Evolutionary conservation across 106 monocot genomes (phyloP), one percentile per base, ranked within the genome.

Genomic region (Platanthera zijinensis): DNA sequence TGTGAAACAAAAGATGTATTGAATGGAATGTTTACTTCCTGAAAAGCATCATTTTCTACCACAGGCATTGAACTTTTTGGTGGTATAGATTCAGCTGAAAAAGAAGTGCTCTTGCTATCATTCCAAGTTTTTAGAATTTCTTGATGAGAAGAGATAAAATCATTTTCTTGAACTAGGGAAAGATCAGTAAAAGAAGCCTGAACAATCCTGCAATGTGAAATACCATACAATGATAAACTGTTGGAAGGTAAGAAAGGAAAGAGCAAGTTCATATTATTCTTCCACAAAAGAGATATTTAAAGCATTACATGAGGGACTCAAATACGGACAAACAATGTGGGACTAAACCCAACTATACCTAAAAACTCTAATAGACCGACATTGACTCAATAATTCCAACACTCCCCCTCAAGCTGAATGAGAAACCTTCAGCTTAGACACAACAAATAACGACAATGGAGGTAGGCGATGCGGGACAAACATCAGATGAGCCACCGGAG

Each of bases 181-280:
- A 92, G 84, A 75, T 81, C 80, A 74, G 63, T 76, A 79, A 86
- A 83, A 76, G 88, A 73, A 66, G 80, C 86, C 76, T 84, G 88
- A 63, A 92, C 80, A 77, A 92, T 81, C 82, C 91, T 92, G 84
- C 39, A 86, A 22, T 63, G 48, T 67, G 46, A 47, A 73, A 77
- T 14, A 75, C 17, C 59, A 21, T 46, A 70, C 11, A 53, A 47
- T 62, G 9, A 77, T 32, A 30, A 48, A 25, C 25, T 25, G 25
- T 25, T 25, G 25, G 25, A 25, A 25, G 25, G 25, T 25, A 25
- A 25, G 25, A 25, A 25, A 25, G 25, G 25, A 25, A 25, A 25
- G 0, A 25, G 0, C 25, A 25, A 25, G 25, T 25, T 25, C 25
- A 25, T 25, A 25, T 25, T 25, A 25, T 25, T 25, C 25, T 25